Base-by-base conservation (phyloP, 2,329 filamentous ascomycete genomes). In the Aspergillus quadricinctus region DNA sequence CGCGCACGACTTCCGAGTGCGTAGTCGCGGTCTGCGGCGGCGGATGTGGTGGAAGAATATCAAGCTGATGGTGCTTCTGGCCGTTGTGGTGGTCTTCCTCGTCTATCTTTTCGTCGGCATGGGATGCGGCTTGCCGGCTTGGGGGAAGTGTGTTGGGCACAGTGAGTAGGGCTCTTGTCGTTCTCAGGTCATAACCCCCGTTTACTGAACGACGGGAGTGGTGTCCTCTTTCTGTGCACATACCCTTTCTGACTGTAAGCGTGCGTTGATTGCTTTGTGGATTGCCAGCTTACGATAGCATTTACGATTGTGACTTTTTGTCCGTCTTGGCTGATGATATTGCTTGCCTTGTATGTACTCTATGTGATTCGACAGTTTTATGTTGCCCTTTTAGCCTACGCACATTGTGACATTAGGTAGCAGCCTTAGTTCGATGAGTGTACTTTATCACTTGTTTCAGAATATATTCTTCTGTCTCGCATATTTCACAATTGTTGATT, bases 21-120 rank as follows among this genome's bases (percentile, higher is more conserved):
- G 93, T 64, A 95, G 89, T 72, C 81, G 92, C 27, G 92, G 91
- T 1, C 75, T 99, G 66, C 89, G 94, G 78, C 83, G 95, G 70
- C 84, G 88, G 75, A 97, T 99, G 94, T 99, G 94, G 94, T 97
- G 93, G 93, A 97, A 97, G 86, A 97, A 99, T 73, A 83, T 96
- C 48, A 95, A 95, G 79, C 77, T 99, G 64, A 96, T 97, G 92
- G 87, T 84, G 6, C 74, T 99, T 65, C 69, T 97, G 48, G 90
- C 92, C 1, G 75, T 94, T 31, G 80, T 82, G 29, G 69, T 81
- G 23, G 72, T 90, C 8, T 89, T 90, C 67, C 75, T 90, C 73
- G 67, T 89, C 3, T 90, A 90, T 69, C 68, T 90, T 11, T 85
- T 90, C 63, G 81, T 90, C 23, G 88, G 88, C 0, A 86, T 89